A percentile compares a stretch with the other conserved stretches of the same genome.
Conservation (phyloP, 768 basidiomycete genomes). For the Xerocomellus dryophilus region DNA sequence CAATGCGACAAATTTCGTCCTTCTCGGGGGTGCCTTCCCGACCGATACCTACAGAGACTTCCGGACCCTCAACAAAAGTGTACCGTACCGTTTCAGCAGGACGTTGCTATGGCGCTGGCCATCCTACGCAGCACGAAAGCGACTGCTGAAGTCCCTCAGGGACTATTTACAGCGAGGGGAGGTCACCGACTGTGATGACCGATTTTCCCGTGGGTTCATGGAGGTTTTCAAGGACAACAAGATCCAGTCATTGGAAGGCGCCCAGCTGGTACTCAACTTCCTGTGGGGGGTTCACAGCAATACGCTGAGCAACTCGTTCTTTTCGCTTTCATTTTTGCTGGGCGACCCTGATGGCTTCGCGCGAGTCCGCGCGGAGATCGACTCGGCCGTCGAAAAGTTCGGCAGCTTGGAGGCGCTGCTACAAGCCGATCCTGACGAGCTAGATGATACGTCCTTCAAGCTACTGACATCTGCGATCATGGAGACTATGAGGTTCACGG, state of each 20-base stretch:
- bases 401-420: slow-evolving; percentile 15
- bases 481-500: slow-evolving; percentile 26
- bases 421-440: slow-evolving; percentile 1
- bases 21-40: slow-evolving; percentile 22
- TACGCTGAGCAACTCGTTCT: slow-evolving; percentile 18
- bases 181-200: neutral
- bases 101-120: slow-evolving; percentile 13
- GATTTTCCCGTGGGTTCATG: slow-evolving; percentile 14
- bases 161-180: slow-evolving; percentile 15
- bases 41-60: slow-evolving; percentile 22
- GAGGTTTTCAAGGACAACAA: slow-evolving; percentile 16
- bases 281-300: slow-evolving; percentile 25
- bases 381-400: slow-evolving; percentile 21
- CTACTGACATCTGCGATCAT: slow-evolving; percentile 26
- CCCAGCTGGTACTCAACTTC: slow-evolving; percentile 19
- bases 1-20: slow-evolving; percentile 13
- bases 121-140: slow-evolving; percentile 12
- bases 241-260: slow-evolving; percentile 16
- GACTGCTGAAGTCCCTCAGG: slow-evolving; percentile 8
- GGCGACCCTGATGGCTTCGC: slow-evolving; percentile 42
- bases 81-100: slow-evolving; percentile 18
- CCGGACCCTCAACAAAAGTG: slow-evolving; percentile 12
- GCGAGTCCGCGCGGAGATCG: slow-evolving; percentile 47
- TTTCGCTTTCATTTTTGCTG: slow-evolving; percentile 33
- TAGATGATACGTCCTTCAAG: slow-evolving; percentile 20